Conservation (phyloP, 768 basidiomycete genomes). For the Pisolithus marmoratus region DNA sequence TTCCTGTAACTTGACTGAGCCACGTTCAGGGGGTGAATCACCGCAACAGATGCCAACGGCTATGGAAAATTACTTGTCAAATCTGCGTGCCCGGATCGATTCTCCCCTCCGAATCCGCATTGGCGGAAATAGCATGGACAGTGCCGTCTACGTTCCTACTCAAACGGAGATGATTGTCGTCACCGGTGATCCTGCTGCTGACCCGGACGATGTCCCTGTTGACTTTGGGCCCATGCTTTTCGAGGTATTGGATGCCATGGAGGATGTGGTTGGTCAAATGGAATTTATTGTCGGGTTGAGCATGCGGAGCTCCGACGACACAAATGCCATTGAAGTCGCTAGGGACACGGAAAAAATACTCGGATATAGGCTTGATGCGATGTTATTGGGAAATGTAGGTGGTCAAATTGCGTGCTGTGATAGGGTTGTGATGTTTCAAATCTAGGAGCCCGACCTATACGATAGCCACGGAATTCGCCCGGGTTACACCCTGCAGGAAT, state of each 20-base stretch:
- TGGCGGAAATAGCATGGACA: slow-evolving; percentile 37
- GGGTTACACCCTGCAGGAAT: slow-evolving; percentile 24
- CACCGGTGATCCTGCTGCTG: slow-evolving; percentile 29
- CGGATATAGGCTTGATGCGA: slow-evolving; percentile 27
- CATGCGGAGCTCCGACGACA: slow-evolving; percentile 23
- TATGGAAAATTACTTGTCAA: slow-evolving; percentile 34
- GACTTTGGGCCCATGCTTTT: slow-evolving; percentile 30
- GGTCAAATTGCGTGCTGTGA: not conserved
- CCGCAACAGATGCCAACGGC: slow-evolving; percentile 25
- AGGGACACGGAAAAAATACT: slow-evolving; percentile 21
- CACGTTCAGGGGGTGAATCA: slow-evolving; percentile 25
- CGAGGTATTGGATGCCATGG: slow-evolving; percentile 32
- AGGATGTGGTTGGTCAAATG: slow-evolving; percentile 30
- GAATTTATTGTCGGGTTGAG: slow-evolving; percentile 31
- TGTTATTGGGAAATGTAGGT: slow-evolving; percentile 31
- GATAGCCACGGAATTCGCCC: slow-evolving; percentile 25
- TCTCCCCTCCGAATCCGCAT: slow-evolving; percentile 32
- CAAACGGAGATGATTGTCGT: slow-evolving; percentile 23
- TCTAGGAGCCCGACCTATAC: slow-evolving; percentile 32
- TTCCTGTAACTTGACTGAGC: not conserved
- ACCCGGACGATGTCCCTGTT: slow-evolving; percentile 32
- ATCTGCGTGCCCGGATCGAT: slow-evolving; percentile 25
- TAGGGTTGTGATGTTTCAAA: not conserved
- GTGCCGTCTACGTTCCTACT: slow-evolving; percentile 28
- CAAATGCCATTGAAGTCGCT: slow-evolving; percentile 21